Evolutionary conservation across 768 basidiomycete genomes (phyloP), one percentile per base, ranked within the genome.

Genomic region (Mycena capillaripes): DNA sequence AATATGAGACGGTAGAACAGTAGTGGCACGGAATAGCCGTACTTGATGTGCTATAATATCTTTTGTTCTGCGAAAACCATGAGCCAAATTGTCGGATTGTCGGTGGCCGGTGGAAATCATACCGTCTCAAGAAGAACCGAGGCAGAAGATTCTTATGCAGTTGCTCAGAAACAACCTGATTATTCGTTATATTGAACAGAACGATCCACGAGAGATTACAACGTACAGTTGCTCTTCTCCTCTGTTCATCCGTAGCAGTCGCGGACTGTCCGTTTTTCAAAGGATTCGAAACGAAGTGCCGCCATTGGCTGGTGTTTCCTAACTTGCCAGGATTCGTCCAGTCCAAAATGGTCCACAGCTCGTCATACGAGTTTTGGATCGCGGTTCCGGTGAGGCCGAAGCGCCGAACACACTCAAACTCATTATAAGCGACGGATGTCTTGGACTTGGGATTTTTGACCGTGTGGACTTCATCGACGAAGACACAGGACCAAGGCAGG

Each of bases 261-360:
- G 88, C 82, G 17, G 91, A 91, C 77, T 96, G 95, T 0, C 94
- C 94, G 0, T 81, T 75, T 16, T 86, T 89, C 74, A 96, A 81
- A 0, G 95, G 95, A 50, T 87, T 86, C 21, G 89, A 87, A 4
- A 98, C 88, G 73, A 87, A 92, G 5, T 86, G 86, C 52, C 91
- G 88, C 96, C 97, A 99, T 73, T 98, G 91, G 36, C 86, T 86
- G 30, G 83, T 78, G 0, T 89, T 91, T 0, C 97, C 97, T 11
- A 97, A 80, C 29, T 84, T 84, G 0, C 92, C 94, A 0, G 96
- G 96, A 71, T 92, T 93, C n/a, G 93, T 93, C 94, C 96, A 98
- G 78, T 97, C 91, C 36, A 98, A 82, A 38, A 99, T 91, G 1
- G 95, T 94, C 94, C 96, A 97, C 75, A 98, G 85, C 79, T 99